phyloP scores from a whole-genome alignment of 2,329 filamentous ascomycete species.

The Cordyceps militaris region DNA sequence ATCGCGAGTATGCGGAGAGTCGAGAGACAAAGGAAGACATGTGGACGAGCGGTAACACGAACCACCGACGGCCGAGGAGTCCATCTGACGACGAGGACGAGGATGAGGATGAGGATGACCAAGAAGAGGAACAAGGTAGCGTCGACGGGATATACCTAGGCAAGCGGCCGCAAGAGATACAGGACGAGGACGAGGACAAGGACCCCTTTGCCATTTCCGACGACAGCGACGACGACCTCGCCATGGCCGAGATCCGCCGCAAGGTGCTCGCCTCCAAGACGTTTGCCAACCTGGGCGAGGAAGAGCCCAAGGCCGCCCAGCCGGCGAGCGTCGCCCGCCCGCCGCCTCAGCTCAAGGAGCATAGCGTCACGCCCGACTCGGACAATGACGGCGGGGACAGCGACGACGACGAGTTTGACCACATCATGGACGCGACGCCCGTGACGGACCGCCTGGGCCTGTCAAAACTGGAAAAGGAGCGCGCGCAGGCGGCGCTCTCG shows the following conservation, averaged over 20 bases:
- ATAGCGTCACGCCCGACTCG: slow-evolving; percentile 65
- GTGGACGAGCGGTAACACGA: slow-evolving; percentile 88
- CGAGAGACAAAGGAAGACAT: slow-evolving; percentile 66
- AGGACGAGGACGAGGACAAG: slow-evolving; percentile 37
- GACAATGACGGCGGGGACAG: slow-evolving; percentile 50
- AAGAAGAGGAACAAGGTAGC: slow-evolving; percentile 38
- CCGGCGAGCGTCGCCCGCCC: slow-evolving; percentile 58
- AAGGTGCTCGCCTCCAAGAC: slow-evolving; percentile 88
- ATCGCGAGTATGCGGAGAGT: slow-evolving; percentile 80
- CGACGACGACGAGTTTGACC: slow-evolving; percentile 76
- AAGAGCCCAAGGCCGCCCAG: slow-evolving; percentile 41
- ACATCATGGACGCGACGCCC: slow-evolving; percentile 85
- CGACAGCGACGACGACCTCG: slow-evolving; percentile 69
- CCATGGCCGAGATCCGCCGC: slow-evolving; percentile 87
- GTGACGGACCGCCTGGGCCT: slow-evolving; percentile 78
- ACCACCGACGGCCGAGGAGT: slow-evolving; percentile 53
- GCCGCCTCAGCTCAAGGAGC: slow-evolving; percentile 45
- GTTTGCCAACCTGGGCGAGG: slow-evolving; percentile 49
- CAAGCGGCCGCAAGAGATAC: slow-evolving; percentile 36
- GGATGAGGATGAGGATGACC: slow-evolving; percentile 39
- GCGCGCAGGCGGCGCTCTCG: slow-evolving; percentile 37
- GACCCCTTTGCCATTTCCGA: slow-evolving; percentile 75
- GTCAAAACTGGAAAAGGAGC: slow-evolving; percentile 49
- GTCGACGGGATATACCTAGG: slow-evolving; percentile 55
- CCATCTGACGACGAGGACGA: slow-evolving; percentile 44